phyloP scores from a whole-genome alignment of 345 rosid genomes.

The Combretum micranthum region DNA sequence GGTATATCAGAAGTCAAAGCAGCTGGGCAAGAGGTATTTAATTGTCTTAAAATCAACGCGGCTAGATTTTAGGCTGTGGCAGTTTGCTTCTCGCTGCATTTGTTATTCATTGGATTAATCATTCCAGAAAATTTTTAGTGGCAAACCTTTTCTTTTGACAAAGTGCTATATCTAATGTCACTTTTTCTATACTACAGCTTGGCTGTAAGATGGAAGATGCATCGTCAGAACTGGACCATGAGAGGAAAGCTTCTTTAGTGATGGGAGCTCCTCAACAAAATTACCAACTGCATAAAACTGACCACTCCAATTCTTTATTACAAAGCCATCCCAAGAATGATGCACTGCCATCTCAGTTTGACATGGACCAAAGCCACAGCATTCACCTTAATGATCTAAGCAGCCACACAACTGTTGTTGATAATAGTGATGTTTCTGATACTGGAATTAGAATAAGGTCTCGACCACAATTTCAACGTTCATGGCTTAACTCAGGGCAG shows the following conservation, averaged over 20 bases:
- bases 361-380: constrained; percentile 10
- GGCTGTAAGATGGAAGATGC: constrained; percentile 1
- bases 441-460: constrained; percentile 40
- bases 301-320: background rate
- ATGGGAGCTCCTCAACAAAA: background rate
- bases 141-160: background rate
- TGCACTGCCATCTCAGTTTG: constrained; percentile 11
- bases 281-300: background rate
- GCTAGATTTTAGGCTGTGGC: no score
- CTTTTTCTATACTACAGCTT: constrained; percentile 4
- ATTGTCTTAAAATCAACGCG: no score
- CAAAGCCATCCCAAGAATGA: background rate
- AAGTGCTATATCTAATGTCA: background rate
- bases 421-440: constrained; percentile 10
- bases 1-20: background rate
- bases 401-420: constrained; percentile 7
- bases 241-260: background rate
- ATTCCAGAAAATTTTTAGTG: no score
- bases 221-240: background rate
- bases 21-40: background rate
- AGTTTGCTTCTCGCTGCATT: no score
- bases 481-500: constrained; percentile 16
- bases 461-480: constrained; percentile 26
- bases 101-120: no score
- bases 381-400: background rate